These are phyloP conservation scores for Phytopythium kandeliae DNA, from an alignment of 352 stramenopile genomes.

Conservation along the genomic window DNA sequence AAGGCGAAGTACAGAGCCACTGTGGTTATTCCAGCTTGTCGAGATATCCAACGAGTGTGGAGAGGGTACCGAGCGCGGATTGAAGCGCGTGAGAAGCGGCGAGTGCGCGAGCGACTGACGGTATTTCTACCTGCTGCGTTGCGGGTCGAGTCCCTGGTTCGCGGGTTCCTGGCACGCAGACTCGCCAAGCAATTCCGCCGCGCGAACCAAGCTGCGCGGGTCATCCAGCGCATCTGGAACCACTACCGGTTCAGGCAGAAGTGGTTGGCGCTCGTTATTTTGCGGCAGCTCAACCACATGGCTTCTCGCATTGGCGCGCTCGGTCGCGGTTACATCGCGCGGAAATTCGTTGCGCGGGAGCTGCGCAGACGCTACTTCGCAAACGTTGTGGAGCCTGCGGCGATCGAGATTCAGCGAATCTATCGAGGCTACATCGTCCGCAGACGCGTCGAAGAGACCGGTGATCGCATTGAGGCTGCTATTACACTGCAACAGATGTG, in stretches of 20 bases:
- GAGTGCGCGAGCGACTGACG: slow-evolving; percentile 16
- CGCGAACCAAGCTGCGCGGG: slow-evolving; percentile 19
- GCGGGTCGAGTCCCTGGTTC: slow-evolving; percentile 39
- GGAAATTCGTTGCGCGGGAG: slow-evolving; percentile 50
- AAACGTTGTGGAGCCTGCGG: slow-evolving; percentile 39
- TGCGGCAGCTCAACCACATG: slow-evolving; percentile 44
- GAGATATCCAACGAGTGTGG: slow-evolving; percentile 51
- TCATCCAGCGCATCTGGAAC: slow-evolving; percentile 54
- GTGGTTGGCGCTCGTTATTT: slow-evolving; percentile 45
- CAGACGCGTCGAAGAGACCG: slow-evolving; percentile 39
- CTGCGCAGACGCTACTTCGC: slow-evolving; percentile 32
- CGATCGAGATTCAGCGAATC: slow-evolving; percentile 54
- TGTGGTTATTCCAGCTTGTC: slow-evolving; percentile 39
- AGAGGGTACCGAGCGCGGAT: slow-evolving; percentile 34
- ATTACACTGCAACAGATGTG: slow-evolving; percentile 78
- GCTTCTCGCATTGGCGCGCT: slow-evolving; percentile 55
- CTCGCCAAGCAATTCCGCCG: slow-evolving; percentile 23
- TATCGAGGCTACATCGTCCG: slow-evolving; percentile 60
- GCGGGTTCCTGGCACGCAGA: slow-evolving; percentile 49
- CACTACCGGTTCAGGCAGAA: slow-evolving; percentile 34
- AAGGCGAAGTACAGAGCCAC: slow-evolving; percentile 30
- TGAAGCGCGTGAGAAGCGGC: slow-evolving; percentile 21
- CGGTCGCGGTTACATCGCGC: slow-evolving; percentile 49
- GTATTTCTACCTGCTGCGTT: slow-evolving; percentile 48
- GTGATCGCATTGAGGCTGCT: slow-evolving; percentile 56